Evolutionary conservation across 108 stramenopile species (phyloP), one percentile per base, ranked within the genome.

Genomic region (Nannochloropsis gaditana): DNA sequence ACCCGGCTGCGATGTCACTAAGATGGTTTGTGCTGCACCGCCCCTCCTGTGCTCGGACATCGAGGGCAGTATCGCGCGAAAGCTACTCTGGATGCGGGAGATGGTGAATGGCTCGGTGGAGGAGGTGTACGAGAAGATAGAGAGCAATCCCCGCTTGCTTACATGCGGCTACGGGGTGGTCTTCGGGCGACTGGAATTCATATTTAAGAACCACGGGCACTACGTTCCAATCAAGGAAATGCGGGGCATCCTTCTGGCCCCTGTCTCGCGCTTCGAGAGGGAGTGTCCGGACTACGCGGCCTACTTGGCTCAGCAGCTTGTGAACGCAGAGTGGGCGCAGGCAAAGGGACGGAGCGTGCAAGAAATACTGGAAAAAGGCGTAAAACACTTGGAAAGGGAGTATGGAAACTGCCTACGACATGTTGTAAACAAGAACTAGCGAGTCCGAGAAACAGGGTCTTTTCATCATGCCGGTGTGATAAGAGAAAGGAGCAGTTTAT

Each of bases 71-170:
- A 73, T 73, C 59, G 59, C 59, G 59, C 59, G 59, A 8, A 73
- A 73, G n/a, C n/a, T 73, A n/a, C 59, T 73, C n/a, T 73, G 59
- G 59, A 73, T 73, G 59, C n/a, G 59, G 19, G 59, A 73, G 59
- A 73, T 73, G 59, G 59, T 73, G 2, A 73, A 73, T 73, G 59
- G 59, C 19, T 2, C 59, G n/a, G 59, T n/a, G 8, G 8, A 73
- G 59, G 59, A 73, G 59, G 4, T 73, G 59, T n/a, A 73, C 6
- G 59, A 73, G n/a, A 73, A 73, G 59, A 3, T 73, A 4, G 59
- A 73, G 2, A 73, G 59, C n/a, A 73, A 73, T n/a, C 59, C 59
- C 3, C 59, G 59, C 15, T n/a, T 73, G 59, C 6, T 73, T 4
- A 73, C 59, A n/a, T 73, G 59, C 59, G 59, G 59, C 5, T 73